Conservation (phyloP, 2,329 filamentous ascomycete species). For the Chrysoporthe cubensis region DNA sequence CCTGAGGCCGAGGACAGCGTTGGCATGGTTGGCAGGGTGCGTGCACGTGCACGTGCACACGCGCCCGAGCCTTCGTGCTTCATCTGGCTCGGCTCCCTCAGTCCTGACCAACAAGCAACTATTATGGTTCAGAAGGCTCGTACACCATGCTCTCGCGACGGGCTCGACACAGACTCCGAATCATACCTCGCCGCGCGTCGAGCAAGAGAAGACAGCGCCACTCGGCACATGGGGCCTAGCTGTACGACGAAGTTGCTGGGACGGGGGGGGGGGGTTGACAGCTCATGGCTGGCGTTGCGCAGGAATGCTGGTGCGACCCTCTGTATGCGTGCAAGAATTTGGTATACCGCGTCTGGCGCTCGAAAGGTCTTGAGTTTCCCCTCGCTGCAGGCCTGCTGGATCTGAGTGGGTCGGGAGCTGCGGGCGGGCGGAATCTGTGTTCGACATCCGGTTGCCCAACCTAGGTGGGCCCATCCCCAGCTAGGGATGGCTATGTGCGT, state of each 20-base stretch:
- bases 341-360: conserved; percentile 9
- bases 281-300: conserved; percentile 24
- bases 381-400: conserved; percentile 22
- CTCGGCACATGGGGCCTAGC: conserved; percentile 25
- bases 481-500: conserved; percentile 4
- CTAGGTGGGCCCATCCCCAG: neutral
- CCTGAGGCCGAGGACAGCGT: neutral
- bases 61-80: neutral
- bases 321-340: neutral
- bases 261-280: conserved; percentile 3
- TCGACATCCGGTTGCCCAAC: conserved; percentile 6
- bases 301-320: conserved; percentile 1
- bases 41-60: neutral
- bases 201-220: neutral
- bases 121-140: neutral
- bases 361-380: conserved; percentile 15
- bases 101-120: neutral
- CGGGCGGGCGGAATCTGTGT: conserved; percentile 21
- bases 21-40: neutral
- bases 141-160: neutral
- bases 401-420: conserved; percentile 19
- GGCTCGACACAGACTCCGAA: neutral
- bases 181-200: neutral
- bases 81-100: neutral
- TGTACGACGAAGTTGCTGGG: conserved; percentile 21